Evolutionary conservation across 2,329 filamentous ascomycete species (phyloP), one percentile per base, ranked within the genome.

Genomic region (Fusarium foetens): DNA sequence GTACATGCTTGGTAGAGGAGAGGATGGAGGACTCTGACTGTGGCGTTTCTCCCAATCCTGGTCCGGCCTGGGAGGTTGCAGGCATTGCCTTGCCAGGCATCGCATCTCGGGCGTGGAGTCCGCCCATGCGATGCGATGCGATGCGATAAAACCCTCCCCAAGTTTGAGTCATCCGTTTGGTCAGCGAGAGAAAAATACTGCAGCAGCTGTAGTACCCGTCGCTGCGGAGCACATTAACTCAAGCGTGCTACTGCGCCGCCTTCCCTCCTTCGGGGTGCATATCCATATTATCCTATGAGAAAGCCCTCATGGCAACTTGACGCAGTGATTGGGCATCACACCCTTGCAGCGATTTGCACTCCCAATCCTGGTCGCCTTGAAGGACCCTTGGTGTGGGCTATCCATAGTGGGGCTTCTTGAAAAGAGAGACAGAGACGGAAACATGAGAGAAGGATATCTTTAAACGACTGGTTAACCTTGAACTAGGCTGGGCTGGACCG

Each of bases 171-270:
- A 74, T 75, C 71, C 65, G 65, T 63, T 70, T 76, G 75, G 74
- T 54, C 63, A 61, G 63, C 52, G 51, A 71, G 57, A 31, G 57
- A 38, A 55, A 60, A 49, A 49, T 59, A 60, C 33, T 53, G 49
- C 19, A 8, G 33, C 49, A n/a, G 31, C 48, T 51, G 29, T 33
- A 38, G 23, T 38, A 21, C 27, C 33, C 13, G 31, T 52, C 19
- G 60, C 45, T 67, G 73, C 70, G 74, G 75, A 72, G 66, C 71
- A 58, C 66, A 35, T 53, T 38, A 58, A 63, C 57, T 57, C 39
- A 68, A 55, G 63, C 38, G 61, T 63, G 68, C 72, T 53, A 79
- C 81, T 84, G 83, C 84, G 83, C 83, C 83, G 82, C 84, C 78
- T 81, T 83, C 80, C 80, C 80, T 76, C 80, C 79, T 81, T 81